Conservation (phyloP, 2,329 filamentous ascomycete genomes). For the Hymenoscyphus fraxineus region DNA sequence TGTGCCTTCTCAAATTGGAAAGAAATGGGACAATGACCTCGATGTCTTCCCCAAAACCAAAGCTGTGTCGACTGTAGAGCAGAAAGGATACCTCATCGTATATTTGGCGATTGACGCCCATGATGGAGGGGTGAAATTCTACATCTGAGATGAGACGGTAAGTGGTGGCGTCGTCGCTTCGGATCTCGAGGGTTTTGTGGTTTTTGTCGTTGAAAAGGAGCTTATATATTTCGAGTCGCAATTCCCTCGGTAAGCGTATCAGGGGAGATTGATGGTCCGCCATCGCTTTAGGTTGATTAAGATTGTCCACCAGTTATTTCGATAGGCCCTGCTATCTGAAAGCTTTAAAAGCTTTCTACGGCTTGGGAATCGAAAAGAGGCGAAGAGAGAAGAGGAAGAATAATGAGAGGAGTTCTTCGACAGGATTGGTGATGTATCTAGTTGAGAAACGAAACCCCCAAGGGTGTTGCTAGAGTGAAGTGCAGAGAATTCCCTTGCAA, state of each 20-base stretch:
- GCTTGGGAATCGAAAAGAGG: not conserved
- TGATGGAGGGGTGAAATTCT: constrained; percentile 42
- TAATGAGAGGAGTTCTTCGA: not conserved
- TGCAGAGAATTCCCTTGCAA: not conserved
- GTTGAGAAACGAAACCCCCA: not conserved
- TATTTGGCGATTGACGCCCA: constrained; percentile 45
- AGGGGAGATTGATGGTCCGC: constrained; percentile 18
- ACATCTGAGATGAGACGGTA: constrained; percentile 47
- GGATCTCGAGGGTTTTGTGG: constrained; percentile 39
- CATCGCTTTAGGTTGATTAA: constrained; percentile 12
- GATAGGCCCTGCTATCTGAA: no score
- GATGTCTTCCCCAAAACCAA: constrained; percentile 57
- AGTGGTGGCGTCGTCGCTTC: constrained; percentile 45
- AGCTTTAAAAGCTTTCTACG: not conserved
- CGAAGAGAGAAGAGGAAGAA: not conserved
- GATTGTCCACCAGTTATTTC: not conserved
- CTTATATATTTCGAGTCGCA: constrained; percentile 32
- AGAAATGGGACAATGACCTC: constrained; percentile 60
- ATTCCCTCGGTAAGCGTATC: constrained; percentile 27
- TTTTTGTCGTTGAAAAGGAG: constrained; percentile 41
- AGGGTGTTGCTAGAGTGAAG: not conserved
- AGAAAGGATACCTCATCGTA: constrained; percentile 53
- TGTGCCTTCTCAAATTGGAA: constrained; percentile 48
- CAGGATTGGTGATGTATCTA: not conserved
- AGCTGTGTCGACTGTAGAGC: constrained; percentile 53